Base-by-base conservation (phyloP, 2,329 filamentous ascomycete species). In the Pseudogymnoascus sp. region DNA sequence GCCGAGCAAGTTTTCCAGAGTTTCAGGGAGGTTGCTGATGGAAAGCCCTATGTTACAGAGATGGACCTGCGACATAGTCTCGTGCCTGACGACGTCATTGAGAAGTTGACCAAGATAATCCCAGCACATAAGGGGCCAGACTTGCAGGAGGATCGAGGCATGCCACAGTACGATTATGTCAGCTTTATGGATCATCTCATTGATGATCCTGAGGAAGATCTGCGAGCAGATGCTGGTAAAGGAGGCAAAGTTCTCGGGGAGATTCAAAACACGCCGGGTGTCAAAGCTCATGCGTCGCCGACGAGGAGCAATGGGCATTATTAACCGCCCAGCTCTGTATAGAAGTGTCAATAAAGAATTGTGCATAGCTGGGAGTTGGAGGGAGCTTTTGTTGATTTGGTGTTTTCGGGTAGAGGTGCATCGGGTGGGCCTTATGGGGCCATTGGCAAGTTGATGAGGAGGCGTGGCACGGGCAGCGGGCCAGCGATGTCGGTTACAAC, bases 1-100 rank as follows among this genome's bases (percentile, higher is more conserved):
- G 95, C 95, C 11, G 95, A 97, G 77, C 95, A 99, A 76, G 95
- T 99, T 4, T 97, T 95, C 80, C 93, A 99, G 78, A 96, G 90
- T 67, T 99, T 99, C 84, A 86, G 88, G 64, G 95, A 99, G 77
- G 95, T 99, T 54, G 95, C 95, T 16, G 95, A 99, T 78, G 95
- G 95, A 68, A 99, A 99, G 81, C 93, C 93, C 10, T 99, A 99
- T 75, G 95, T 99, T 42, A 99, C 95, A 4, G 95, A 99, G 78
- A 89, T 99, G 80, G 95, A 99, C 75, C 83, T 99, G 64, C 86
- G 93, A 65, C 95, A 99, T 76, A 95, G 89, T 45, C 84, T 99
- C 40, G 96, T 99, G 39, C 95, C 95, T 0, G 95, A 99, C 73
- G 93, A 97, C 73, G 89, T 99, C 67, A 97, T 99, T 72, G 93